Evolutionary conservation across 306 rosid genomes (phyloP).

Genomic region (Hippophae gyantsensis): DNA sequence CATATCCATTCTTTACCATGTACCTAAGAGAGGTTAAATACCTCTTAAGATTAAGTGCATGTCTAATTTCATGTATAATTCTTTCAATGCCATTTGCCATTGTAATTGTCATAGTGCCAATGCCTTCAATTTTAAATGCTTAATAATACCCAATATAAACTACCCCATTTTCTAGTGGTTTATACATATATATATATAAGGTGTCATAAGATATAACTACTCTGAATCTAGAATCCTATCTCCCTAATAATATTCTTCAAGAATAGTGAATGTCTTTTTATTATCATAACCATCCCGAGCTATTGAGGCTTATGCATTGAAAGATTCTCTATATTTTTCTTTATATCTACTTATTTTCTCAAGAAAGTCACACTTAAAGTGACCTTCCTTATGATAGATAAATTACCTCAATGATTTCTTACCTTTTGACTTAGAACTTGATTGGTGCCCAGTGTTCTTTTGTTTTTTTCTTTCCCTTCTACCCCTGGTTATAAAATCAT

Average conservation of each 20-base stretch:
- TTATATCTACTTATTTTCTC: neutral
- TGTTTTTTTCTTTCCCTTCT: neutral
- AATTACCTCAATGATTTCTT: too few species aligned
- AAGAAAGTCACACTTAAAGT: too few species aligned
- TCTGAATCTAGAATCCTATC: neutral
- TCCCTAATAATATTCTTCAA: neutral
- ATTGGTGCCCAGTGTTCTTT: neutral
- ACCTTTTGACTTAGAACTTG: neutral
- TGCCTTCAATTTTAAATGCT: too few species aligned
- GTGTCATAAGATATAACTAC: neutral
- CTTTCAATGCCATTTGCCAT: too few species aligned
- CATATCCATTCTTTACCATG: too few species aligned
- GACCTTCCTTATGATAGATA: neutral
- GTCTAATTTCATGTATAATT: too few species aligned
- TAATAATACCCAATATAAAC: too few species aligned
- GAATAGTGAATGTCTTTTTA: too few species aligned
- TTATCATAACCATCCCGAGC: neutral
- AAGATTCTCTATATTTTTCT: neutral
- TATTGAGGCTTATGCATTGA: neutral
- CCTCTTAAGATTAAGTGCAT: too few species aligned
- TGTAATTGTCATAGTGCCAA: too few species aligned
- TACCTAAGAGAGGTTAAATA: too few species aligned
- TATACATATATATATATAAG: too few species aligned
- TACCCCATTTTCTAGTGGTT: neutral
- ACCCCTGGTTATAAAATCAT: neutral